phyloP scores from a whole-genome alignment of 2,329 filamentous ascomycete genomes.

The Exophiala xenobiotica region DNA sequence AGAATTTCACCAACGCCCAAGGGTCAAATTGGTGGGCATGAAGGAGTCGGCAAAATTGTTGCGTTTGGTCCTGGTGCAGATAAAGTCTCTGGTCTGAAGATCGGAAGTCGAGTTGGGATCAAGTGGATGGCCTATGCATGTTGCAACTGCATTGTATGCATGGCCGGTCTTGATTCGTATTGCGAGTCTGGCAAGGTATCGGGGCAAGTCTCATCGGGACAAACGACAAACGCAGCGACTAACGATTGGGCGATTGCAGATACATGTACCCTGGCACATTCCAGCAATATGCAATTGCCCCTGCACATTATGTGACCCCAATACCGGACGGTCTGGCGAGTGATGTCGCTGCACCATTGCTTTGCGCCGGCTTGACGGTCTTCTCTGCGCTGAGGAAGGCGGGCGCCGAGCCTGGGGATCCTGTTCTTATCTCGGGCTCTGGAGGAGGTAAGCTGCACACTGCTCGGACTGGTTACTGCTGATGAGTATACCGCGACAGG shows the following conservation, averaged over 20 bases:
- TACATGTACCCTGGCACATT: conserved; percentile 61
- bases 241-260: too few relatives aligned
- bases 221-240: too few relatives aligned
- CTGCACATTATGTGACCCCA: conserved; percentile 66
- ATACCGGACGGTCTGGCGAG: conserved; percentile 63
- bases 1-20: conserved; percentile 58
- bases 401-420: conserved; percentile 57
- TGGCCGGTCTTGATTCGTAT: conserved; percentile 53
- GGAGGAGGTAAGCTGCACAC: too few relatives aligned
- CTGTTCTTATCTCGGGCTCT: conserved; percentile 56
- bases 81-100: conserved; percentile 18
- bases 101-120: conserved; percentile 64
- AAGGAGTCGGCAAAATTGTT: conserved; percentile 64
- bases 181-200: conserved; percentile 60
- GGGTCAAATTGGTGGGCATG: conserved; percentile 66
- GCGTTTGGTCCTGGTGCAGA: conserved; percentile 61
- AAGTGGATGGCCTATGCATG: conserved; percentile 66
- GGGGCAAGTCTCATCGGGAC: conserved; percentile 31
- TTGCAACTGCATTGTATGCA: conserved; percentile 53
- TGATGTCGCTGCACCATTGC: conserved; percentile 62
- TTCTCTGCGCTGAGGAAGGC: conserved; percentile 64
- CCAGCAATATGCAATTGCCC: conserved; percentile 64
- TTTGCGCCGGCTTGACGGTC: conserved; percentile 65
- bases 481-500: conserved; percentile 63
- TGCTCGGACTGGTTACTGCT: too few relatives aligned